Evolutionary conservation across 2,329 filamentous ascomycete genomes (phyloP), one percentile per base, ranked within the genome.

Genomic region (Alternaria ethzedia): DNA sequence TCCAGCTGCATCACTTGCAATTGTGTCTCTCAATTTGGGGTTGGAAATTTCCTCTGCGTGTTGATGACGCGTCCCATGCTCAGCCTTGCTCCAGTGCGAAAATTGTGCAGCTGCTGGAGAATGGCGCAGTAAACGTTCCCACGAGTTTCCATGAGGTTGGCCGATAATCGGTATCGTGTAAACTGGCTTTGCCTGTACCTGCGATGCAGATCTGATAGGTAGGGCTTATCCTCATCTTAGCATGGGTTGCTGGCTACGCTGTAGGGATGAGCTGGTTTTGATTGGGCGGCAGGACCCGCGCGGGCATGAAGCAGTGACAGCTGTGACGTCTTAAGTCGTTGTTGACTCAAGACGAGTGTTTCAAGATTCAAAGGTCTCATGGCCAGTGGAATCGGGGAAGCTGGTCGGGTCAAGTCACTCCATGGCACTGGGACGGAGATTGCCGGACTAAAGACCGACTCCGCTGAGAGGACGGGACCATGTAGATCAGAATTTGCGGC

Each of bases 271-370:
- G 49, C 32, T 46, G 12, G 28, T 28, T 54, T 59, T 30, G 7
- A 57, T 59, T 64, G 57, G 58, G 50, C 54, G 57, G 64, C 13
- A 67, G 28, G 30, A 58, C 26, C 65, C 61, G 59, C 59, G 20
- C 50, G 45, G 60, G 47, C 50, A 59, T 36, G 41, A 36, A 57
- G 57, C 54, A 59, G 52, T 69, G 66, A 64, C 66, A 69, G 64
- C 43, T 60, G 49, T 65, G 66, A 70, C 50, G 59, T 41, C 36
- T 41, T 41, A 41, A 41, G 36, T 17, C 36, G 36, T 67, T 61
- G 56, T 57, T 63, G 66, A 56, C 45, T 44, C 54, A 52, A 26
- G 59, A 47, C 51, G 50, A 20, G 54, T 30, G 63, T 58, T 59
- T 65, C 62, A 55, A 43, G 46, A 64, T 47, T 50, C 28, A 43